Conservation (phyloP, 176 grass and related monocot species). For the Triticum monococcum region DNA sequence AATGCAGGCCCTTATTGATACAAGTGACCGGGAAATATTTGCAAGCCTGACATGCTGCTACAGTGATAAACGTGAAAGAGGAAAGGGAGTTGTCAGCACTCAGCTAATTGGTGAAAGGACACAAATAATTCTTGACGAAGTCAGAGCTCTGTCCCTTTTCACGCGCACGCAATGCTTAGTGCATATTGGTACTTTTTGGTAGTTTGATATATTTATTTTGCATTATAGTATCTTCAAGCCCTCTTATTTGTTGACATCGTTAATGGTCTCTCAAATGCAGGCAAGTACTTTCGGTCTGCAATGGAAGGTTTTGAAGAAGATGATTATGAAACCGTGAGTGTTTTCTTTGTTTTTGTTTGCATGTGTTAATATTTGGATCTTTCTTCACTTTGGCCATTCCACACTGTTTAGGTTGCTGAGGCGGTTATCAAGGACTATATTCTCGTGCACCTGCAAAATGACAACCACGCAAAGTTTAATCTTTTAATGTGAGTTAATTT, state of each 20-base stretch:
- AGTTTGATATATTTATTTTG: constrained; percentile 30
- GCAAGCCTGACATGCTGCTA: constrained; percentile 92
- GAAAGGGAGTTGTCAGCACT: constrained; percentile 85
- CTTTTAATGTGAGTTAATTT: constrained; percentile 70
- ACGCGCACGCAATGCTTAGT: constrained; percentile 73
- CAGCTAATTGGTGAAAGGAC: constrained; percentile 91
- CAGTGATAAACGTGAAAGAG: constrained; percentile 62
- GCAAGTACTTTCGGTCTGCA: constrained; percentile 79
- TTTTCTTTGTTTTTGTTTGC: constrained; percentile 40
- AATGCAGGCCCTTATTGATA: constrained; percentile 78
- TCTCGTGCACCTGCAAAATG: constrained; percentile 63
- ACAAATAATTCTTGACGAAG: constrained; percentile 95
- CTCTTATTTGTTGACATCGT: constrained; percentile 9
- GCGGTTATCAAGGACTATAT: constrained; percentile 86
- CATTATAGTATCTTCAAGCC: constrained; percentile 23
- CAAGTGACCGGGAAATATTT: constrained; percentile 92
- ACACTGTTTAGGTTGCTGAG: constrained; percentile 79
- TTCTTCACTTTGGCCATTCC: constrained; percentile 21
- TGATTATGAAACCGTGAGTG: constrained; percentile 60
- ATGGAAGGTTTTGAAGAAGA: constrained; percentile 87
- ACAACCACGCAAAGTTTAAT: constrained; percentile 88
- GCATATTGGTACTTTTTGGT: constrained; percentile 75
- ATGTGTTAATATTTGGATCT: constrained; percentile 31
- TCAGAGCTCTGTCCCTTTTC: constrained; percentile 69
- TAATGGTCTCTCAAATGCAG: constrained; percentile 51